Evolutionary conservation across 306 rosid genomes (phyloP).

Genomic region (Erythrophleum fordii): DNA sequence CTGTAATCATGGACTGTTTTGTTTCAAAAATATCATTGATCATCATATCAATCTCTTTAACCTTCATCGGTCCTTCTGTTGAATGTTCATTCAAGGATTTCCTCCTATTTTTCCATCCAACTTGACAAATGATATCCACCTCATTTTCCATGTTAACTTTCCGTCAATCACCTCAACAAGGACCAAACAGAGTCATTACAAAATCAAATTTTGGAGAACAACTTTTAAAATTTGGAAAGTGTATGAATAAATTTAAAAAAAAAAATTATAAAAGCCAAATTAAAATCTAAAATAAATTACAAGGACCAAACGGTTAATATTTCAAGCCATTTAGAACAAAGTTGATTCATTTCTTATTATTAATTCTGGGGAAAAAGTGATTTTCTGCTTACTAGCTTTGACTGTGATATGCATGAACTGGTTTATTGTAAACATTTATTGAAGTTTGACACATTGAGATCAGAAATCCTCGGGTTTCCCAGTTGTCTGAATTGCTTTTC

Average conservation of each 20-base stretch:
- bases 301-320: not conserved
- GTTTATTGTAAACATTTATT: not conserved
- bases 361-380: not conserved
- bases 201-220: not conserved
- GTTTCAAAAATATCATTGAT: not conserved
- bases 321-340: too few species aligned
- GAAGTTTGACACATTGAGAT: slow-evolving; percentile 3
- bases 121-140: not conserved
- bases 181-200: not conserved
- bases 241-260: not conserved
- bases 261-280: not conserved
- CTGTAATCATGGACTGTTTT: not conserved
- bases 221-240: not conserved
- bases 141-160: not conserved
- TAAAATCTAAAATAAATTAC: not conserved
- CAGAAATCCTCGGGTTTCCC: slow-evolving; percentile 7
- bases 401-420: not conserved
- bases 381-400: not conserved
- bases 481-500: slow-evolving; percentile 23
- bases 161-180: not conserved
- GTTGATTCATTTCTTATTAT: not conserved
- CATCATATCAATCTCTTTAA: not conserved
- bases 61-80: not conserved
- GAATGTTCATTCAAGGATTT: too few species aligned
- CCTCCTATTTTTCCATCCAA: too few species aligned